Base-by-base conservation (phyloP, 345 rosid species). In the Eucalyptus camaldulensis region DNA sequence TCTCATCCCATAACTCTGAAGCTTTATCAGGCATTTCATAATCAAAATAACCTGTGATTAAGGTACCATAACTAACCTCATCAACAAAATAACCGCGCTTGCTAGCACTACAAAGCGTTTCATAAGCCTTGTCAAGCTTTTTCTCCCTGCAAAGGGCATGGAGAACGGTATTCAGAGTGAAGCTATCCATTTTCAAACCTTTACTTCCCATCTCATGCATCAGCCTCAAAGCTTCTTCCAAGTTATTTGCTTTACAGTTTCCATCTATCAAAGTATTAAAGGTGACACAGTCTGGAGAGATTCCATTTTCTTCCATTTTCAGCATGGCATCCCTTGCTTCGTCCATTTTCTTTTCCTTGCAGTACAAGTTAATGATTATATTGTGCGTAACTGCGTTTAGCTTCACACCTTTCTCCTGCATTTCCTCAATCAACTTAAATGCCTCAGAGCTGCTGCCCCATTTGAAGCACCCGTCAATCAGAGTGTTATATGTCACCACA, bases 31-130 rank as follows among this genome's bases (percentile, higher is more conserved):
- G 87, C 86, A 91, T 92, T 86, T 91, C 94, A 91, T 91, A 93
- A 91, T 92, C 95, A 69, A 95, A 96, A 90, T 91, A 95, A 80
- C 99, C 98, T 1, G 69, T 90, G 69, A 97, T 95, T 90, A 97
- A 67, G 80, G 98, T 97, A 33, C 96, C 97, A 89, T 96, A 96
- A 87, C 96, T 96, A 85, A 95, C 94, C 93, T 94, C 98, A 90
- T 96, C 96, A 72, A 95, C 92, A 87, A 93, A 92, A 92, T 95
- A 97, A 33, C 99, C 99, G 29, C 94, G 91, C 90, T 90, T 94
- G 58, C 87, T 72, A 27, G 99, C 96, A 91, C 88, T 94, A 49
- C 87, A 83, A 50, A 97, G 95, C 89, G 95, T 91, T 27, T 90
- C 81, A 40, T 90, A 90, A 45, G 99, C 99, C 85, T 95, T 95